Evolutionary conservation across 2,329 filamentous ascomycete species (phyloP), one percentile per base, ranked within the genome.

Genomic region (Ophiostoma sp.): DNA sequence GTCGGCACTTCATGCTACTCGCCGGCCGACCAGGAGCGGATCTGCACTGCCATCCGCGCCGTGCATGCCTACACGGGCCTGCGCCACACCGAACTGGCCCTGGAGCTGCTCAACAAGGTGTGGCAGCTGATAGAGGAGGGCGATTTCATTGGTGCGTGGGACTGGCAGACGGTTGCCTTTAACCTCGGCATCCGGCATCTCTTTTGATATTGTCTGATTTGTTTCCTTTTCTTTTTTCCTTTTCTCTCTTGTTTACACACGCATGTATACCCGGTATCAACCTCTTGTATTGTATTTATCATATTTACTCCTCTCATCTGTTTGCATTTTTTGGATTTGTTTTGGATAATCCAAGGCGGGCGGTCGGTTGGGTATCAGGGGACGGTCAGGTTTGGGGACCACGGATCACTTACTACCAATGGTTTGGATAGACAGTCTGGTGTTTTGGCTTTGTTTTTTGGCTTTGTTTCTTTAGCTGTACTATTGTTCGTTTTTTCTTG

Each of bases 1-100:
- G 83, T 89, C 57, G 87, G 87, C 31, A 86, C 85, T n/a, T 84
- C 86, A 0, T 86, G 84, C 71, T 88, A 89, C 73, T 80, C 83
- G 1, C 78, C 80, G 0, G 73, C 76, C 1, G 85, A 88, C 72
- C 84, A 85, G 68, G 80, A 83, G n/a, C 80, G 84, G 15, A 79
- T 89, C 7, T 79, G 83, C 4, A 77, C 78, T 1, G 83, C 85
- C 1, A 76, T 89, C 68, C 80, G 79, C 62, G 80, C 80, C 0
- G 82, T 88, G 6, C 83, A 84, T 57, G 83, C 82, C 0, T 89
- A 89, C 74, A 89, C 86, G 0, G 86, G 86, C 4, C 79, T 89
- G 36, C 81, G 84, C 33, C 89, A 88, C 74, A 84, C 85, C 36
- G 84, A 88, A 73, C 81, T 83, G 15, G 84, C 84, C 3, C 73